Conservation (phyloP, 108 stramenopile genomes). For the Skeletonema grethae region DNA sequence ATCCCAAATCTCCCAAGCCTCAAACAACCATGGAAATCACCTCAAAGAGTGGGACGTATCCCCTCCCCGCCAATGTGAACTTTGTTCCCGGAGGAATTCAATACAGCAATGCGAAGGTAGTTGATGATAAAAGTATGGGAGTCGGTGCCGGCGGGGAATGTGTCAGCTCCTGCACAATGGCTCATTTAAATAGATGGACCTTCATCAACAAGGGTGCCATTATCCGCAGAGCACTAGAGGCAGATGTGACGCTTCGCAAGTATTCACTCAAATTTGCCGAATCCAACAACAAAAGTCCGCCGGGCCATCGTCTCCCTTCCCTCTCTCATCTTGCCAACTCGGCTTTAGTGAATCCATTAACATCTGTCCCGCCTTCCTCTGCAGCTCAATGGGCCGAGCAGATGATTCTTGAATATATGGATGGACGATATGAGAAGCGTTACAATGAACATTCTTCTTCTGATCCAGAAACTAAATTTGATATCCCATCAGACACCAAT, state of each 20-base stretch:
- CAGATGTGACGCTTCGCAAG: conserved; percentile 59
- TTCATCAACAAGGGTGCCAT: conserved; percentile 11
- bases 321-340: conserved; percentile 68
- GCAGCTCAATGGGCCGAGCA: conserved; percentile 77
- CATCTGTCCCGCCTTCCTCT: conserved; percentile 59
- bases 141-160: conserved; percentile 2
- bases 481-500: neutral
- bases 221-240: conserved; percentile 53
- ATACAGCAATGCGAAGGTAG: conserved; percentile 1
- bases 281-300: neutral
- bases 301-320: conserved; percentile 67
- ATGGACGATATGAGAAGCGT: conserved; percentile 38
- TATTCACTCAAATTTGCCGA: conserved; percentile 31
- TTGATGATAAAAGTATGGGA: neutral
- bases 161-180: neutral
- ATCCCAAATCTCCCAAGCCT: neutral
- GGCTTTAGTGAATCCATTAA: conserved; percentile 69
- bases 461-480: conserved; percentile 5
- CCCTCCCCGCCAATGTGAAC: conserved; percentile 72
- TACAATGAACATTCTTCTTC: neutral
- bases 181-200: neutral
- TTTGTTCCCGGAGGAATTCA: conserved; percentile 75
- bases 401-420: conserved; percentile 76
- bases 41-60: conserved; percentile 42
- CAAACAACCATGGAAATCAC: conserved; percentile 1